A percentile compares a stretch with the other conserved stretches of the same genome.
phyloP scores from a whole-genome alignment of 2,329 filamentous ascomycete species.

The Seiridium unicorne region DNA sequence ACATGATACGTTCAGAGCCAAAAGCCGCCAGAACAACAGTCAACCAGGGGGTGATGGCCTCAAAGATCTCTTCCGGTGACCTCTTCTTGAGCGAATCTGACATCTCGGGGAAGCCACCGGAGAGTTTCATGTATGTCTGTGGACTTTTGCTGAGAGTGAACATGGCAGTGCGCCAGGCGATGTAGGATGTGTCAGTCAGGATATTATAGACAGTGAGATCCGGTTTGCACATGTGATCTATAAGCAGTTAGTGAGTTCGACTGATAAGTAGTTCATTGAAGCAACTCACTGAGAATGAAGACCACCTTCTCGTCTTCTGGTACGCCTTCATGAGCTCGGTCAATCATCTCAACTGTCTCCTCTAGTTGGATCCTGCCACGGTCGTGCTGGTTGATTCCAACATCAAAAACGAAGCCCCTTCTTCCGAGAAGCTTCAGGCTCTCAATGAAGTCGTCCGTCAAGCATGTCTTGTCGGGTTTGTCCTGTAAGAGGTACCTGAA shows the following conservation, averaged over 20 bases:
- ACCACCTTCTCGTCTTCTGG: conserved; percentile 58
- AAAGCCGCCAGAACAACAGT: conserved; percentile 72
- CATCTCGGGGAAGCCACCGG: conserved; percentile 81
- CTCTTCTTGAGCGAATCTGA: conserved; percentile 50
- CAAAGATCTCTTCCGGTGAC: conserved; percentile 56
- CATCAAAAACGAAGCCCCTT: conserved; percentile 70
- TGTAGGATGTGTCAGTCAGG: conserved; percentile 54
- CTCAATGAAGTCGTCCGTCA: conserved; percentile 63
- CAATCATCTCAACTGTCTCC: conserved; percentile 69
- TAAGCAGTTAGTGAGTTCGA: neutral
- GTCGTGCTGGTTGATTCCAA: conserved; percentile 79
- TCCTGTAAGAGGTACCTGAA: conserved; percentile 84
- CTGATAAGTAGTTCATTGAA: conserved; percentile 7
- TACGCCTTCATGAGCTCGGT: conserved; percentile 61
- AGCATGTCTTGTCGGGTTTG: conserved; percentile 64
- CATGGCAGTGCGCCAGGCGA: conserved; percentile 69
- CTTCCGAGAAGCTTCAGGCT: conserved; percentile 63
- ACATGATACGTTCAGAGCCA: conserved; percentile 74
- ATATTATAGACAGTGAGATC: conserved; percentile 65
- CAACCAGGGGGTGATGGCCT: conserved; percentile 67
- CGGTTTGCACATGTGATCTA: conserved; percentile 90
- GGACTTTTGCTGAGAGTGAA: conserved; percentile 62
- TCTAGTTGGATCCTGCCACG: conserved; percentile 73
- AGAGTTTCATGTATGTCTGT: conserved; percentile 87
- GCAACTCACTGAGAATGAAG: conserved; percentile 68